A percentile compares a stretch with the other conserved stretches of the same genome.
Conservation (phyloP, 192 early-diverging fungal genomes). For the Lobosporangium transversale region DNA sequence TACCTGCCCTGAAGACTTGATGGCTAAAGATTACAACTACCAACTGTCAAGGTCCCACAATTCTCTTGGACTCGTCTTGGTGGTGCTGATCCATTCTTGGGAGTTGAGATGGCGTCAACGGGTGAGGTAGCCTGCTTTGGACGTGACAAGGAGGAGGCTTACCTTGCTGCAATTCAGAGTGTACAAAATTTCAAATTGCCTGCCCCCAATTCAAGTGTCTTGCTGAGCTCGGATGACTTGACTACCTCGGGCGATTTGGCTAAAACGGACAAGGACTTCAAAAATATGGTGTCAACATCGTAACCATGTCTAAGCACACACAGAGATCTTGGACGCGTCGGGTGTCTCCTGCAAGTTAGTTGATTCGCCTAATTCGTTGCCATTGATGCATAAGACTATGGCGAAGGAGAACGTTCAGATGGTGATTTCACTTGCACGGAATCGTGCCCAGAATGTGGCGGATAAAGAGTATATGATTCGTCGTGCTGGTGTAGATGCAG, state of each 20-base stretch:
- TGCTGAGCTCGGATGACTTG: conserved; percentile 77
- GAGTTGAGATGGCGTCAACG: conserved; percentile 98
- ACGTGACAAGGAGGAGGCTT: conserved; percentile 87
- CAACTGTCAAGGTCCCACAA: conserved; percentile 93
- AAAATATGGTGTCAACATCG: conserved; percentile 73
- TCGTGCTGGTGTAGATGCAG: conserved; percentile 96
- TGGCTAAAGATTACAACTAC: conserved; percentile 71
- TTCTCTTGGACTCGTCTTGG: conserved; percentile 96
- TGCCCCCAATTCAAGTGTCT: conserved; percentile 65
- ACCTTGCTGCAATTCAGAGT: conserved; percentile 79
- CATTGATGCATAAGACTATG: conserved; percentile 68
- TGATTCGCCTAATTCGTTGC: conserved; percentile 61
- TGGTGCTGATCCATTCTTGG: conserved; percentile 96
- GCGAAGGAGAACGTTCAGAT: conserved; percentile 71
- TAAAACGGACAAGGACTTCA: conserved; percentile 75
- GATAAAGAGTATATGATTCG: conserved; percentile 84
- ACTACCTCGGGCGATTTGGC: conserved; percentile 75
- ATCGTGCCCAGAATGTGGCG: conserved; percentile 64
- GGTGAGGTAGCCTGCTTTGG: conserved; percentile 99
- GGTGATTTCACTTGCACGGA: conserved; percentile 77
- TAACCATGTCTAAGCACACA: conserved; percentile 72
- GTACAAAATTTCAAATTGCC: conserved; percentile 95
- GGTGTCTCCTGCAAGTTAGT: conserved; percentile 45
- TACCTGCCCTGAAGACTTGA: conserved; percentile 67
- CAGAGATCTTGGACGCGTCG: conserved; percentile 57